A percentile compares a stretch with the other conserved stretches of the same genome.
Evolutionary conservation across 441 rosid species (phyloP).

Genomic region (Pelargonium myrrhifolium): DNA sequence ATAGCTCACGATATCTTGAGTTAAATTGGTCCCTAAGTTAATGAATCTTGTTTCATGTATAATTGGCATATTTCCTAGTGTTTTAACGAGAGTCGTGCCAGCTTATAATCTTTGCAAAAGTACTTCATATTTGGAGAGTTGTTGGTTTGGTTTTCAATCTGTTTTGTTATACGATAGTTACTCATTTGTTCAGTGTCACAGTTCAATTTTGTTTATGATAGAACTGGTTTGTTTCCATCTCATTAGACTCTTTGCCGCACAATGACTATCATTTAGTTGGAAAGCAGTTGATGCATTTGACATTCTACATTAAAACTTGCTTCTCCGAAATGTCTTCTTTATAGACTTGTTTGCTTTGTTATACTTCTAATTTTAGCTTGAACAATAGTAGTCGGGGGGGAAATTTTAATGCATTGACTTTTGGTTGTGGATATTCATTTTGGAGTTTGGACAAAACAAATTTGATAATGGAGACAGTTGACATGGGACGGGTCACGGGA

Average conservation of each 20-base stretch:
- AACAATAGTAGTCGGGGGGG: neutral
- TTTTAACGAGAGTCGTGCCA: neutral
- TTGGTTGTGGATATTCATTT: neutral
- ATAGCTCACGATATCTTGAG: conserved; percentile 4
- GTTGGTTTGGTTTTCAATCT: neutral
- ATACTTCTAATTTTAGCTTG: no score
- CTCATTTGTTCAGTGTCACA: neutral
- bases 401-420: neutral
- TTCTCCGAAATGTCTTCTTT: no score
- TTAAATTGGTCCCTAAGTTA: neutral
- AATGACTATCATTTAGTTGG: no score
- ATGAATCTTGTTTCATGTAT: conserved; percentile 1
- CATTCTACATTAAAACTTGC: no score
- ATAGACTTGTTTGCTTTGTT: no score
- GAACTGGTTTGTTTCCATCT: no score
- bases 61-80: neutral
- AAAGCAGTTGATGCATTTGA: no score
- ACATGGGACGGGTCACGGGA: neutral
- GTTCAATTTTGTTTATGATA: neutral
- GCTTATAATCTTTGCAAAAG: neutral
- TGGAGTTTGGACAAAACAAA: neutral
- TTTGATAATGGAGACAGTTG: neutral
- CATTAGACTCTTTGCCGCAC: no score
- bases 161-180: neutral
- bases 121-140: neutral